Percentiles rank a stretch among this genome's conserved stretches.
phyloP scores from a whole-genome alignment of 345 rosid species.

The Viola odorata region DNA sequence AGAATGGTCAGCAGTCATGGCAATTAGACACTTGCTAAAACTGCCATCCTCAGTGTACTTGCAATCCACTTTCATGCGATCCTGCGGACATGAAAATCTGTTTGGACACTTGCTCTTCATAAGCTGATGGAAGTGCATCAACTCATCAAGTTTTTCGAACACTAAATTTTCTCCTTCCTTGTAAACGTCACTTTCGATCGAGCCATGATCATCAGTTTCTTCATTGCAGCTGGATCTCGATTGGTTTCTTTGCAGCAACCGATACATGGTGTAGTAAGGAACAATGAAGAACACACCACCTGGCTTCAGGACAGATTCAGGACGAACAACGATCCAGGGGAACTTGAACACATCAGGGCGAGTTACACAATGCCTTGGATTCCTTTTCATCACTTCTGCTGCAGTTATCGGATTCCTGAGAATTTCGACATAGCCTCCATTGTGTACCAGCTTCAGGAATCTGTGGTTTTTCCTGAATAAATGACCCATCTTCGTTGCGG shows the following conservation, averaged over 20 bases:
- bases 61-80: neutral
- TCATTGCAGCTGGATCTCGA: too few species aligned
- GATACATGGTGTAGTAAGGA: constrained; percentile 28
- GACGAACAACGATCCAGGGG: constrained; percentile 42
- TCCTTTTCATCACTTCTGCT: constrained; percentile 33
- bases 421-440: constrained; percentile 28
- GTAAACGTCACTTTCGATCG: neutral
- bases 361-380: constrained; percentile 44
- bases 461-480: constrained; percentile 1
- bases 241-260: constrained; percentile 16
- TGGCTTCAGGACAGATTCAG: constrained; percentile 31
- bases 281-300: constrained; percentile 37
- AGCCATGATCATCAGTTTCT: too few species aligned
- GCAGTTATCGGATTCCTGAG: constrained; percentile 28
- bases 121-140: neutral
- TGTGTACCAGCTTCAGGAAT: constrained; percentile 39
- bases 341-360: constrained; percentile 39
- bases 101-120: neutral
- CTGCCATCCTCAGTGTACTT: neutral
- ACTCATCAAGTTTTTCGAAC: neutral
- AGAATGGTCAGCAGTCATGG: too few species aligned
- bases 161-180: neutral
- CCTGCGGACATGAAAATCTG: neutral
- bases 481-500: neutral
- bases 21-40: too few species aligned